Evolutionary conservation across 352 stramenopile species (phyloP), one percentile per base, ranked within the genome.

Genomic region (Thalassiosira ordinaria): DNA sequence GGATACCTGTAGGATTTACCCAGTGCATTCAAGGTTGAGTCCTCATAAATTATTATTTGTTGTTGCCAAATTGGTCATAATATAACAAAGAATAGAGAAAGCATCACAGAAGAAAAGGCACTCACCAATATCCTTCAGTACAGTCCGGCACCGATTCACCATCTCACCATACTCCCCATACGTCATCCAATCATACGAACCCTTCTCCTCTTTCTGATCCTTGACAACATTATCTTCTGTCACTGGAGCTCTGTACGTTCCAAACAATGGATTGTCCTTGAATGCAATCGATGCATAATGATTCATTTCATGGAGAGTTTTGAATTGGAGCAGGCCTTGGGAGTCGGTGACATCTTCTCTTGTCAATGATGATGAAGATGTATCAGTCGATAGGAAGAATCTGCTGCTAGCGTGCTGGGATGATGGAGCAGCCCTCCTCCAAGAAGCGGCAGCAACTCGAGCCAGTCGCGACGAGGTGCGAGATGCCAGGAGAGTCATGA

Each of bases 121-220:
- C 69, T 74, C 22, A 80, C 66, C 64, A 63, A 80, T 65, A 75
- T 87, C 77, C 29, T 85, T 78, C 35, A 88, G 59, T 14, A 90
- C 70, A 56, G 74, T 74, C 26, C 79, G 44, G 46, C 72, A 80
- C 9, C 37, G 57, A 16, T 60, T 27, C 6, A 87, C 80, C 76
- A 81, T 75, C 39, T 77, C 56, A 5, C 66, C 78, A 29, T 86
- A 89, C 53, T 92, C 81, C 26, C 53, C 74, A 72, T 87, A 91
- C 7, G 71, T 91, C 74, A 87, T 91, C 82, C 83, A 92, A 46
- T 76, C 75, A 73, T 89, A 92, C 29, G 44, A 20, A 26, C 81
- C 80, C 47, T 77, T 46, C 1, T 14, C 63, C 2, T 74, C 56
- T 20, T 62, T 26, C 9, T 66, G 11, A 46, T 84, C 59, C n/a